phyloP scores from a whole-genome alignment of 495 filamentous ascomycete species.

The Bombardia bombarda region DNA sequence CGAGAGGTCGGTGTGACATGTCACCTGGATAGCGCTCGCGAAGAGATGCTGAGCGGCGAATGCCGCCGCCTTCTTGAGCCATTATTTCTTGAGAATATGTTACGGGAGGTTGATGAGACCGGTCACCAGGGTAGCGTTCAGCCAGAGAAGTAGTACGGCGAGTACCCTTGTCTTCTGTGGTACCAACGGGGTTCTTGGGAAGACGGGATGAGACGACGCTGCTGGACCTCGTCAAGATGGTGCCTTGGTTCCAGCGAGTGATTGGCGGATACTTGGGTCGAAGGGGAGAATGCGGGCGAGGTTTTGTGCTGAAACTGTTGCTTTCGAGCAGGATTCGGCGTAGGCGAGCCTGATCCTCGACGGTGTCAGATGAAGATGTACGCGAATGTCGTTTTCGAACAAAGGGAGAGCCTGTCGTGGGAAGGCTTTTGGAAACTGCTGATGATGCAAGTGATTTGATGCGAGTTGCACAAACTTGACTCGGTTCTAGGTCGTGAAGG shows the following conservation, averaged over 20 bases:
- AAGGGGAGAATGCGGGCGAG: conserved; percentile 8
- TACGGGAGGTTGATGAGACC: conserved; percentile 11
- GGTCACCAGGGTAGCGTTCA: conserved; percentile 14
- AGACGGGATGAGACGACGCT: conserved; percentile 17
- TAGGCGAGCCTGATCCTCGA: too few relatives aligned
- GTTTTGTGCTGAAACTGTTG: conserved; percentile 11
- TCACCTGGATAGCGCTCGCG: conserved; percentile 51
- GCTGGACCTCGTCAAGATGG: conserved; percentile 17
- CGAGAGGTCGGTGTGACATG: conserved; percentile 54
- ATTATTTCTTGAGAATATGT: conserved; percentile 10
- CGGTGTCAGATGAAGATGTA: too few relatives aligned
- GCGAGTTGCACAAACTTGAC: conserved; percentile 20
- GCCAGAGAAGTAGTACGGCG: conserved; percentile 17
- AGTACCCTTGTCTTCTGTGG: neutral
- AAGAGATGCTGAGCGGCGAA: conserved; percentile 42
- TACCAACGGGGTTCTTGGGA: conserved; percentile 1
- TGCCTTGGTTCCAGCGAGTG: conserved; percentile 22
- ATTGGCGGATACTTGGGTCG: conserved; percentile 1
- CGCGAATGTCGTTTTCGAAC: neutral
- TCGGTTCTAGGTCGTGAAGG: conserved; percentile 23
- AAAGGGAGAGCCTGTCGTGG: conserved; percentile 1
- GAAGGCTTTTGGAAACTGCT: conserved; percentile 26
- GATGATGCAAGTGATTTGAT: conserved; percentile 18
- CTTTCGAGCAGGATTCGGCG: conserved; percentile 14
- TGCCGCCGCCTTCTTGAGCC: conserved; percentile 6